Evolutionary conservation across 163 green algal species (phyloP).

Genomic region (Chloroidium sp.): DNA sequence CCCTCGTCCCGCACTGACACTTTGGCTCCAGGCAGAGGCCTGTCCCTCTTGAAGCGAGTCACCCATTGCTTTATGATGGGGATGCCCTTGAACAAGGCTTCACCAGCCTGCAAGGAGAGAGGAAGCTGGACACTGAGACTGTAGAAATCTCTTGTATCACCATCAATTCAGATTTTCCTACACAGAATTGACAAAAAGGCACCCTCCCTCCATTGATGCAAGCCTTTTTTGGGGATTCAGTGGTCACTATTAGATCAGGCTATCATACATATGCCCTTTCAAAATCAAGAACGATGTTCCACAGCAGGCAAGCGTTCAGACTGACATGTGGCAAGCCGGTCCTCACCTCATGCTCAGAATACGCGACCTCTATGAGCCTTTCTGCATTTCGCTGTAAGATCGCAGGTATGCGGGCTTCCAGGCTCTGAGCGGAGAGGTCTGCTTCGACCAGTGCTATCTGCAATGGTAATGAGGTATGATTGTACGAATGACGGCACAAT

Average conservation of each 20-base stretch:
- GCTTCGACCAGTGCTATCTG: background rate
- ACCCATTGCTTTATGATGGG: background rate
- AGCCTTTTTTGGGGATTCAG: no score
- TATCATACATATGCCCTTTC: no score
- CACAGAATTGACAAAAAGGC: background rate
- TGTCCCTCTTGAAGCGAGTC: no score
- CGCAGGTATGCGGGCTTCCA: no score
- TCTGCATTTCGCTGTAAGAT: no score
- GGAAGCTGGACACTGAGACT: background rate
- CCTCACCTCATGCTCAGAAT: no score
- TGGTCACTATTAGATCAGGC: no score
- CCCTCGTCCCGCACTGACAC: background rate
- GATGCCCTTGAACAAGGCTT: background rate
- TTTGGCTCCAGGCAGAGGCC: background rate
- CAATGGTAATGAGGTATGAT: background rate
- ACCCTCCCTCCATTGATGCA: no score
- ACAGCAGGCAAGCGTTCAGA: no score
- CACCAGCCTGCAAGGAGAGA: background rate
- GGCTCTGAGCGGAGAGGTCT: background rate
- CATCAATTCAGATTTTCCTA: background rate
- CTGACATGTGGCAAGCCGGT: no score
- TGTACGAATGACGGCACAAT: background rate
- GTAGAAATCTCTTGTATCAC: slow-evolving; percentile 2
- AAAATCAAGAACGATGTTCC: no score
- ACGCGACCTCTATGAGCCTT: no score